These are phyloP conservation scores for Arbutus unedo DNA, from an alignment of 148 eudicot species.

Conservation along the genomic window DNA sequence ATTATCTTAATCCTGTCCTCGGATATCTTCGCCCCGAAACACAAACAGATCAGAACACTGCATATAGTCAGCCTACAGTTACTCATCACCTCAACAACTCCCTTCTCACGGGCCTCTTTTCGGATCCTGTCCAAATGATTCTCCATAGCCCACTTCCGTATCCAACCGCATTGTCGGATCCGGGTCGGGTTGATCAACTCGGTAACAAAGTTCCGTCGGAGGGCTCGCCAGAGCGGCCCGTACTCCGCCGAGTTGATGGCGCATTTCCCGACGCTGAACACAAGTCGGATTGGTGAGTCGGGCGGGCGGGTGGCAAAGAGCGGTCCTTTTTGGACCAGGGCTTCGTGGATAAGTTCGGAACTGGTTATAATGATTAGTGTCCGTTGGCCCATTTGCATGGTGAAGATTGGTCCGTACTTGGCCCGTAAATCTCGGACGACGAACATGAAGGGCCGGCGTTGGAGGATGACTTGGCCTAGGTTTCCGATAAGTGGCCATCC, in stretches of 20 bases:
- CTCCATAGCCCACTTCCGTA: constrained; percentile 77
- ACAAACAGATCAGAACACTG: constrained; percentile 73
- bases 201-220: constrained; percentile 71
- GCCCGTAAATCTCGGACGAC: constrained; percentile 65
- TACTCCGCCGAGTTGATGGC: constrained; percentile 93
- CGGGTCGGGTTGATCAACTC: constrained; percentile 76
- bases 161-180: constrained; percentile 73
- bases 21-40: constrained; percentile 73
- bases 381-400: constrained; percentile 92
- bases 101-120: constrained; percentile 34
- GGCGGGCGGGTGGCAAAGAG: constrained; percentile 70
- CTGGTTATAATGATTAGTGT: constrained; percentile 66
- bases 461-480: constrained; percentile 75
- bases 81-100: constrained; percentile 74
- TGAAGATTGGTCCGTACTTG: constrained; percentile 86
- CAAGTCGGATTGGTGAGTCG: constrained; percentile 75
- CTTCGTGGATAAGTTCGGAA: constrained; percentile 85
- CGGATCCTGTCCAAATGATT: constrained; percentile 57
- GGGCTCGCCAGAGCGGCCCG: constrained; percentile 74
- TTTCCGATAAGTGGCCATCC: constrained; percentile 95
- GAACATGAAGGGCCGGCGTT: constrained; percentile 65
- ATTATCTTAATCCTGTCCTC: constrained; percentile 48
- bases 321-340: constrained; percentile 71
- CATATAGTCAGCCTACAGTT: constrained; percentile 76
- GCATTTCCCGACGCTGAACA: constrained; percentile 83